Base-by-base conservation (phyloP, 2,329 filamentous ascomycete genomes). In the Cordyceps pruinosa region DNA sequence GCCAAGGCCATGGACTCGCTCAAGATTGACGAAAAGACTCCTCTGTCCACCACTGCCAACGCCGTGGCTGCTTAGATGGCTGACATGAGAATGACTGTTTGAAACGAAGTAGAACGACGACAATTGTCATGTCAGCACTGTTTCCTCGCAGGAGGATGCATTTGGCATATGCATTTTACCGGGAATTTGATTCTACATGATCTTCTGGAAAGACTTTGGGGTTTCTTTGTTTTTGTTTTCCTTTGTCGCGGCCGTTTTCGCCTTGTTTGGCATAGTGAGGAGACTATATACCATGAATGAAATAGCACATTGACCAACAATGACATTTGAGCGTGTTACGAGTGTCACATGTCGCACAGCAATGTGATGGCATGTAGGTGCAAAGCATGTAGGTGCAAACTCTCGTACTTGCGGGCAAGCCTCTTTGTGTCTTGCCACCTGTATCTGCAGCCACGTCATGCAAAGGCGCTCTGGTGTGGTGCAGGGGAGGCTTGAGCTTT, bases 21-120 rank as follows among this genome's bases (percentile, higher is more conserved):
- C n/a, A 34, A 28, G 8, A 45, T 58, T 26, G 41, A 51, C 19
- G 56, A 58, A 17, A 58, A 58, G 56, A 26, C 48, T 4, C 25
- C 56, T 2, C 23, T 58, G 30, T 17, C 23, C 4, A 58, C 56
- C 3, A 51, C 37, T 9, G 21, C 58, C 37, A 51, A 51, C 47
- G 53, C 58, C 13, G 58, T 59, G 35, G 58, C 58, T 35, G 57
- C 57, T 28, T 58, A 46, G 30, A 46, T 15, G 26, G 39, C n/a
- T 12, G 25, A 50, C n/a, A n/a, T 3, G 23, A 44, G 9, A 47
- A 45, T 34, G 54, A 35, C 9, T 3, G 9, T 45, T 50, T 42
- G 15, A 9, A 30, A 49, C 19, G 37, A 49, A 6, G 19, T 15
- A 56, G 7, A 32, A 26, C 10, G 15, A 21, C 21, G n/a, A 17